Evolutionary conservation across 805 yeast species (phyloP), one percentile per base, ranked within the genome.

Genomic region (Teunomyces stri): DNA sequence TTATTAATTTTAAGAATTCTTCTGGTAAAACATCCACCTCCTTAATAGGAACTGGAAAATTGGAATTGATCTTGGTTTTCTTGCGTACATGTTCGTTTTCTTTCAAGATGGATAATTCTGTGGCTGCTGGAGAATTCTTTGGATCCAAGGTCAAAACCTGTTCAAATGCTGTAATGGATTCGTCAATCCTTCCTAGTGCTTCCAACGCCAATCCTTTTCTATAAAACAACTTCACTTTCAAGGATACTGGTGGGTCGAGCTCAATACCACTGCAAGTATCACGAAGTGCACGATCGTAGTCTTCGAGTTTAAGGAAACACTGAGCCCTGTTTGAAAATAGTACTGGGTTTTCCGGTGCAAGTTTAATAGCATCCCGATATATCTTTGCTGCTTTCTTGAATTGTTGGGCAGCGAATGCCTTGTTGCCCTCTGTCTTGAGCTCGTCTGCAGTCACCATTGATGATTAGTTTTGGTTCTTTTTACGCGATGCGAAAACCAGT

Each of bases 301-400:
- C 74, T 5, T 66, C 56, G 3, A 81, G 59, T 47, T 82, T 81
- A 35, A 85, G 59, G 51, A 77, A 73, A n/a, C 88, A 73, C 69
- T 82, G 81, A 0, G 94, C 86, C 38, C 85, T 65, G 58, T 87
- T 87, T n/a, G 91, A 78, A 58, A 74, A 82, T 1, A 82, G 66
- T 0, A 84, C 74, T 0, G 90, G 75, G 50, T 81, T 79, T 0
- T 53, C 31, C 0, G 82, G 75, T 43, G 79, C 79, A 13, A 70
- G 28, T 6, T 64, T 64, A 31, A 84, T 70, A 3, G 91, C 89
- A 43, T 77, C 75, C 9, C 78, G 61, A 60, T 87, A 87, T 0
- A 72, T 61, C 20, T 70, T 59, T 1, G 79, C 76, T 0, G 94
- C 89, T 25, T 69, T 68, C 4, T 53, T 53, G 57, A 62, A 85